A percentile compares a stretch with the other conserved stretches of the same genome.
Evolutionary conservation across 1,284 basidiomycete species (phyloP).

Genomic region (Xerocomus minutiporus): DNA sequence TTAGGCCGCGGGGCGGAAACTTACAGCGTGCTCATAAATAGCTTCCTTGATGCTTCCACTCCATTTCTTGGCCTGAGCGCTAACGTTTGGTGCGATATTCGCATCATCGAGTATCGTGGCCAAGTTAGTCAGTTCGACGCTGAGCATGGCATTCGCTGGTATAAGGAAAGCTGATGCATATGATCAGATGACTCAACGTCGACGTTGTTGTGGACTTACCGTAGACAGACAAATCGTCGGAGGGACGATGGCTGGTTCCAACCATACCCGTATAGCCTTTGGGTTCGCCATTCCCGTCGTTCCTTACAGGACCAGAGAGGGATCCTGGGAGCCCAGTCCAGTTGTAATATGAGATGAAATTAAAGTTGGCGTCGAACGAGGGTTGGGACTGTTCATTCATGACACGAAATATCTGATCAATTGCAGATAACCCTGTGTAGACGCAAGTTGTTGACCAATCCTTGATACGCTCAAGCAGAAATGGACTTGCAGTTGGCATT

Average conservation of each 20-base stretch:
- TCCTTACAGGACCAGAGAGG: slow-evolving; percentile 57
- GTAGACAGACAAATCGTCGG: slow-evolving; percentile 67
- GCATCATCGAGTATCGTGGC: slow-evolving; percentile 55
- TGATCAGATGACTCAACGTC: neutral
- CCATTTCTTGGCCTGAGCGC: slow-evolving; percentile 52
- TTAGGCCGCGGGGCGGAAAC: slow-evolving; percentile 13
- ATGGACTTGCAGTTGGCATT: slow-evolving; percentile 55
- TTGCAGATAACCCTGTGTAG: slow-evolving; percentile 57
- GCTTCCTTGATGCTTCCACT: slow-evolving; percentile 58
- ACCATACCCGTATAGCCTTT: slow-evolving; percentile 63
- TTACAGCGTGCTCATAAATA: slow-evolving; percentile 60
- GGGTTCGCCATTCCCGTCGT: slow-evolving; percentile 65
- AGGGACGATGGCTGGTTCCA: slow-evolving; percentile 72
- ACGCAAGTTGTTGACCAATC: neutral
- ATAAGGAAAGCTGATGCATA: slow-evolving; percentile 56
- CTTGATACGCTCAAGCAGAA: neutral
- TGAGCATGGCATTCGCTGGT: slow-evolving; percentile 77
- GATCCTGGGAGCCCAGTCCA: slow-evolving; percentile 66
- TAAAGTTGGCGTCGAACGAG: slow-evolving; percentile 64
- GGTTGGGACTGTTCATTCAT: slow-evolving; percentile 72
- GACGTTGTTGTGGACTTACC: slow-evolving; percentile 37
- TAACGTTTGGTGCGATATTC: slow-evolving; percentile 46
- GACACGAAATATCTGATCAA: slow-evolving; percentile 69
- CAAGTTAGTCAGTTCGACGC: slow-evolving; percentile 61
- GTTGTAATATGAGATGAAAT: slow-evolving; percentile 72